Evolutionary conservation across 2,329 filamentous ascomycete genomes (phyloP), one percentile per base, ranked within the genome.

Genomic region (Paecilomyces sp.): DNA sequence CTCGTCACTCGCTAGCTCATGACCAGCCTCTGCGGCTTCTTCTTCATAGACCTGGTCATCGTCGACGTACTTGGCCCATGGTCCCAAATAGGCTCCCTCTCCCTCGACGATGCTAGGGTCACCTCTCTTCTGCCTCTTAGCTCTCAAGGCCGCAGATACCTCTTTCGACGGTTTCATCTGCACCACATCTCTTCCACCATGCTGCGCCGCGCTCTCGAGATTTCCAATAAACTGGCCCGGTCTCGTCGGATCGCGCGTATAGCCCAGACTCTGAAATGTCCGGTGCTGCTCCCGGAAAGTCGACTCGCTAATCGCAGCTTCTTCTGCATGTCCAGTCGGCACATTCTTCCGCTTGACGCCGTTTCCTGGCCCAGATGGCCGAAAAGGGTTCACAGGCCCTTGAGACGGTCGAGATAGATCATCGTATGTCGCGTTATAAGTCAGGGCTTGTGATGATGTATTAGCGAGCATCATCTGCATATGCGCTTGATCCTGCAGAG

Each of bases 201-300:
- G 77, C 56, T 75, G 72, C 25, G 76, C 74, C 9, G 73, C 76
- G 41, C 74, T 76, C 4, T 75, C 72, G 56, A 81, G 71, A 59
- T 82, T 64, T 76, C 88, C 72, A 3, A 81, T 73, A 62, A 76
- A 78, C 24, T 75, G 70, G 12, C 74, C 77, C 15, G 76, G 74
- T 30, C 70, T 61, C 22, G 70, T 75, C 11, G 79, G 79, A 62
- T 81, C 78, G 65, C 76, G 74, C 68, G 85, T 77, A 66, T 82
- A 83, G 2, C 81, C 81, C 54, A 81, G 65, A 63, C 88, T 83
- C 72, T 93, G 88, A 61, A 94, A 84, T 1, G 91, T 92, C 60
- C 91, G 88, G 72, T 97, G 92, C 64, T 94, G 92, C 69, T 85
- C 85, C 66, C 91, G 86, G 73, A 99, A 99, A 0, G 90, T 92